Evolutionary conservation across 2,329 filamentous ascomycete species (phyloP).

Genomic region (Verruconis gallopava): DNA sequence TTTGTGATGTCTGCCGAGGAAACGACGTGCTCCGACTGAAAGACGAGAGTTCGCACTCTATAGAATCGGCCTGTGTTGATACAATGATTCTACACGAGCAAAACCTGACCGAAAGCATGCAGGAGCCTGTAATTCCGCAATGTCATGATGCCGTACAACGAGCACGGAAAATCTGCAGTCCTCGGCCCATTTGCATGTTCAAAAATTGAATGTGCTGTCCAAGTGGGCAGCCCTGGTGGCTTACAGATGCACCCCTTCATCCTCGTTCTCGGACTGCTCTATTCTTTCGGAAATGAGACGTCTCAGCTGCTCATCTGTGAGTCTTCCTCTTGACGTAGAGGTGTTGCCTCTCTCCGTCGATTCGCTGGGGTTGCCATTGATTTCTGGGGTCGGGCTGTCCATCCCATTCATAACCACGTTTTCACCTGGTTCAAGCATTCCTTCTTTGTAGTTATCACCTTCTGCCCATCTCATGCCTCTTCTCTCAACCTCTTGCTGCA

Average conservation of each 20-base stretch:
- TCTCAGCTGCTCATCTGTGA: slow-evolving; percentile 48
- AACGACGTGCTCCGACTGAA: no score
- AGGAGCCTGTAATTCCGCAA: no score
- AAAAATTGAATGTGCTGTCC: no score
- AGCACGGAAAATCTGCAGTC: no score
- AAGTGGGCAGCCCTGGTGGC: no score
- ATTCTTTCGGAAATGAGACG: slow-evolving; percentile 43
- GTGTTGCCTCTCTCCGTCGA: slow-evolving; percentile 2
- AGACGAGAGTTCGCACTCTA: no score
- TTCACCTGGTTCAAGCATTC: slow-evolving; percentile 7
- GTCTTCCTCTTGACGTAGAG: slow-evolving; percentile 29
- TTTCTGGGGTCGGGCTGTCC: slow-evolving; percentile 12
- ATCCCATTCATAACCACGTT: slow-evolving; percentile 2
- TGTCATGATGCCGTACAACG: no score
- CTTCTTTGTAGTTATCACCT: slow-evolving; percentile 13
- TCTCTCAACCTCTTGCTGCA: slow-evolving; percentile 46
- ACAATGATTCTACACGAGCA: no score
- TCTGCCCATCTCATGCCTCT: slow-evolving; percentile 12
- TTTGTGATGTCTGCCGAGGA: no score
- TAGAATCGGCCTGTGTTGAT: no score
- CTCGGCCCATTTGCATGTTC: no score
- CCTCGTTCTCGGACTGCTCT: slow-evolving; percentile 29
- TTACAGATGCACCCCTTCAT: slow-evolving; percentile 49
- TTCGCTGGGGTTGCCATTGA: neutral
- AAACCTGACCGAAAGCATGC: no score